Base-by-base conservation (phyloP, 352 stramenopile genomes). In the Saprolegnia diclina region DNA sequence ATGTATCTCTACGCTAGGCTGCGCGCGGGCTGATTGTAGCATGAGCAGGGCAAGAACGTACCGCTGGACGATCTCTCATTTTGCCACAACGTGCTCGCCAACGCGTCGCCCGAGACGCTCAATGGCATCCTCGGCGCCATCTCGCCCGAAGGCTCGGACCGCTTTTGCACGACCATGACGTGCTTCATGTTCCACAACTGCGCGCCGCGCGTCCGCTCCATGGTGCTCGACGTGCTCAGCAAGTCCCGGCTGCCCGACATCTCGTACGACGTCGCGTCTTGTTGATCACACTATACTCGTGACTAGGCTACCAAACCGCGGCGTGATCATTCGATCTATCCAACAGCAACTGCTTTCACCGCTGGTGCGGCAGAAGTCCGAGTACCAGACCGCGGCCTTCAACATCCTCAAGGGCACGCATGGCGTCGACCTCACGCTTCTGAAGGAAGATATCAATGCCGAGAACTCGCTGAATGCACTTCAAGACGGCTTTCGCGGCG, bases 151-250 rank as follows among this genome's bases (percentile, higher is more conserved):
- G 69, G 84, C 57, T 90, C 84, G 53, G 88, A 78, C 56, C 73
- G 90, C 67, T 92, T 88, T 52, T 86, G 81, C 72, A 85, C 77
- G 63, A 92, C 82, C 19, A 92, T 94, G 86, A 89, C 85, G 9
- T 81, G 83, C 57, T 94, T 94, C 68, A 92, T 94, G 84, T 76
- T 94, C 55, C 81, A 91, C 42, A 81, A 83, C 37, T 88, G 81
- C 37, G 70, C 78, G 10, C 80, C 84, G 22, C 68, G 71, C 24
- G 83, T 89, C 64, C 82, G 86, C 29, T 73, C 78, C 13, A 85
- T 81, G 53, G 80, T 94, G 42, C 76, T 94, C 46, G 81, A 94
- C 54, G 80, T 94, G n/a, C 76, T 94, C 42, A 88, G 84, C 4
- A 78, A 76, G 45, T 63, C 85, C 65, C 73, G 86, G 22, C 70